Base-by-base conservation (phyloP, 768 basidiomycete genomes). In the Leccinum barrowsii region DNA sequence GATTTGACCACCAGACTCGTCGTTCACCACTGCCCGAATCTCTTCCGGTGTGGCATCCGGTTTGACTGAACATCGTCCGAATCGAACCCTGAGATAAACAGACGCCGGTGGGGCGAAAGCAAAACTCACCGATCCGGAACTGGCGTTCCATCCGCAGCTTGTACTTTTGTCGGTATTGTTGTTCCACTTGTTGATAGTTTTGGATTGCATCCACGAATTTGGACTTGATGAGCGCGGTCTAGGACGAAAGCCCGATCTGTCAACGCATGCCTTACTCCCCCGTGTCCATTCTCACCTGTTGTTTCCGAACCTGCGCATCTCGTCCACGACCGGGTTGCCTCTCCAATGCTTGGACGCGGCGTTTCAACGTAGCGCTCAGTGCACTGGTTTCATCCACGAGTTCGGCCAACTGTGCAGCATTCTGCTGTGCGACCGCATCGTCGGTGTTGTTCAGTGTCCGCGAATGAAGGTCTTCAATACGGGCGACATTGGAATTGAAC, bases 21-120 rank as follows among this genome's bases (percentile, higher is more conserved):
- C 88, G 65, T 94, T 87, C 34, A 94, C 87, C n/a, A 90, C 94
- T 15, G 90, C 86, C 53, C 80, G 77, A 60, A 98, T 78, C 74
- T 98, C 95, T 56, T 96, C 92, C 2, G 87, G 87, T 1, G 93
- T 85, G 5, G 95, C 95, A 73, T 95, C 86, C 50, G 94, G 94
- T 76, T 97, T 97, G 56, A 94, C 94, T 92, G 60, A 17, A 35
- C 3, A 42, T 1, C 2, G 50, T 12, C 21, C 30, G 12, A 37
- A 34, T 59, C 54, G 62, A 47, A 37, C 7, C 21, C 53, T 24
- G 13, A 34, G 37, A 49, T 42, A 7, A 61, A 11, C 4, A 11
- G 24, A 11, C n/a, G 10, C 42, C 19, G 5, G 0, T 5, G 17
- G 6, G 10, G n/a, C 3, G 12, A 15, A 15, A 52, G 37, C 11